Percentiles rank a stretch among this genome's conserved stretches.
phyloP scores from a whole-genome alignment of 106 monocot species.

The Apostasia ramifera region DNA sequence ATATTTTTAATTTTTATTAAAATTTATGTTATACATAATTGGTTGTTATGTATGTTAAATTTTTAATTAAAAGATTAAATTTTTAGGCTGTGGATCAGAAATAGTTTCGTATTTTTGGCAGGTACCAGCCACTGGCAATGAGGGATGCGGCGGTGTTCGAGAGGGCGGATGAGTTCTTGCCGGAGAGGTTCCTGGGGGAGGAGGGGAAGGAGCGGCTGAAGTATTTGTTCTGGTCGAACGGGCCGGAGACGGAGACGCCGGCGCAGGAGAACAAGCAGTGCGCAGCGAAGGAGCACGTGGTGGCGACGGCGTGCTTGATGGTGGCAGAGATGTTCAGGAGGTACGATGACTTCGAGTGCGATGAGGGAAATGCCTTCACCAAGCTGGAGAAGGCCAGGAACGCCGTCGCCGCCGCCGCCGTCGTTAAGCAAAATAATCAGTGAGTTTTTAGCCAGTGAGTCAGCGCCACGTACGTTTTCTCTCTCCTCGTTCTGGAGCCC shows the following conservation, averaged over 20 bases:
- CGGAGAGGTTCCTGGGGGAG: conserved; percentile 38
- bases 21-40: too few relatives aligned
- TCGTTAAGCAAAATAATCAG: background rate
- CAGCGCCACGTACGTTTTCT: too few relatives aligned
- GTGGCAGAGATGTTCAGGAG: conserved; percentile 41
- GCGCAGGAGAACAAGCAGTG: conserved; percentile 68
- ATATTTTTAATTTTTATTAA: too few relatives aligned
- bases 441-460: too few relatives aligned
- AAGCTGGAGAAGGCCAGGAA: background rate
- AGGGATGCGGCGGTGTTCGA: conserved; percentile 56
- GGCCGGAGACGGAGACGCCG: conserved; percentile 51
- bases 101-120: background rate
- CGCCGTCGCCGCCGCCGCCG: background rate
- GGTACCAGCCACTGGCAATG: conserved; percentile 72
- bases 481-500: too few relatives aligned
- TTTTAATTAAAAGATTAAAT: too few relatives aligned
- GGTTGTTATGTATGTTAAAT: too few relatives aligned
- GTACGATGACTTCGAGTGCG: conserved; percentile 52
- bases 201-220: conserved; percentile 32
- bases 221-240: conserved; percentile 71
- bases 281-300: conserved; percentile 67
- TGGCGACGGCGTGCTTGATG: conserved; percentile 48
- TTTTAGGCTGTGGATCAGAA: too few relatives aligned
- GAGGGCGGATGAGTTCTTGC: conserved; percentile 35
- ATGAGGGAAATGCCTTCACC: conserved; percentile 7